Percentiles rank a stretch among this genome's conserved stretches.
phyloP scores from a whole-genome alignment of 495 filamentous ascomycete genomes.

The Penicillium argentinense region DNA sequence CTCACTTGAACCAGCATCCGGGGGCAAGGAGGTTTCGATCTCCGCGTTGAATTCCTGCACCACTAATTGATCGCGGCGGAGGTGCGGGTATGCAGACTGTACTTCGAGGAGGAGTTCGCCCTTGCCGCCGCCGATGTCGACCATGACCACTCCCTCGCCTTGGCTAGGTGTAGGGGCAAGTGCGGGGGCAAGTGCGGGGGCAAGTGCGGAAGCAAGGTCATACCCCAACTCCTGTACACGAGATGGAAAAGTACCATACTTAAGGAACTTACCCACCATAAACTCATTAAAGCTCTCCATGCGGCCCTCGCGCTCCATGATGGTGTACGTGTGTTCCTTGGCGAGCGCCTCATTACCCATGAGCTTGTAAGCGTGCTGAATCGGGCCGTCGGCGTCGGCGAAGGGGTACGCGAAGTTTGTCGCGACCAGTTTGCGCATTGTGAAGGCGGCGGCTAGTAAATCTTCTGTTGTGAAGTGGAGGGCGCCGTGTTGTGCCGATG shows the following conservation, averaged over 20 bases:
- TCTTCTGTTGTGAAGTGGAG: conserved; percentile 41
- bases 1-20: conserved; percentile 26
- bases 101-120: conserved; percentile 53
- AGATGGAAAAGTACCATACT: conserved; percentile 30
- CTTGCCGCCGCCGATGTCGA: conserved; percentile 56
- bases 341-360: conserved; percentile 33
- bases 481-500: conserved; percentile 38
- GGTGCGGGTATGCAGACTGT: conserved; percentile 37
- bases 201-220: conserved; percentile 32
- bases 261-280: conserved; percentile 42
- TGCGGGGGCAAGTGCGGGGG: no score
- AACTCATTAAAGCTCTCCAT: conserved; percentile 45
- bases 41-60: conserved; percentile 47
- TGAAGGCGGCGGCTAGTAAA: conserved; percentile 35
- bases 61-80: conserved; percentile 39
- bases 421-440: conserved; percentile 36
- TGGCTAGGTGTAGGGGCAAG: no score
- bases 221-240: conserved; percentile 29
- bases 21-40: conserved; percentile 18
- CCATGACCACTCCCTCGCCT: conserved; percentile 37
- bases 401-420: conserved; percentile 39
- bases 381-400: conserved; percentile 29
- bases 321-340: conserved; percentile 35
- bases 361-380: conserved; percentile 35
- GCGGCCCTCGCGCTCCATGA: conserved; percentile 37